A percentile compares a stretch with the other conserved stretches of the same genome.
These are phyloP conservation scores for Teunomyces kruisii DNA, from an alignment of 805 yeast species.

Conservation along the genomic window DNA sequence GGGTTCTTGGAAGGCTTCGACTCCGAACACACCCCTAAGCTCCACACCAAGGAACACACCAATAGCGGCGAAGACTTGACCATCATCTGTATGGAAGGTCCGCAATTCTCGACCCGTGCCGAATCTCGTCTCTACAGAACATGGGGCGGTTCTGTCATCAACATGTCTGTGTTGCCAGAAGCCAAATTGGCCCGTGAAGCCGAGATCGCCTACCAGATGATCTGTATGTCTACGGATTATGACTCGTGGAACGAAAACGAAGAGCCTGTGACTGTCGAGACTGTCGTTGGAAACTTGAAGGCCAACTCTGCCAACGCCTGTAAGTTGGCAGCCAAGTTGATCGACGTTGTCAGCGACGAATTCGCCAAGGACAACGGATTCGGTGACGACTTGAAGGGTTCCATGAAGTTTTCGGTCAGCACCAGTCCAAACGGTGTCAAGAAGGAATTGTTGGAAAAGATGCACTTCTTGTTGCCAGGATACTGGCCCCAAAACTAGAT, in stretches of 20 bases:
- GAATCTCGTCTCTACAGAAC: conserved; percentile 83
- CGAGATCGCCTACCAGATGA: conserved; percentile 94
- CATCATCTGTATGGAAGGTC: conserved; percentile 98
- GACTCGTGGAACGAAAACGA: conserved; percentile 97
- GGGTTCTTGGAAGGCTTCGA: conserved; percentile 58
- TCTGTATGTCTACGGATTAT: conserved; percentile 98
- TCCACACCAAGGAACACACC: conserved; percentile 63
- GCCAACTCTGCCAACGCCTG: conserved; percentile 89
- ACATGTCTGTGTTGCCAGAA: conserved; percentile 98
- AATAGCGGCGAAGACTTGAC: conserved; percentile 71
- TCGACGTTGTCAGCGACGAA: conserved; percentile 64
- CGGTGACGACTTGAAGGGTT: conserved; percentile 70
- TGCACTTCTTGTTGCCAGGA: conserved; percentile 88
- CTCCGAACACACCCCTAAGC: conserved; percentile 34
- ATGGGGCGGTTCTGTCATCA: conserved; percentile 94
- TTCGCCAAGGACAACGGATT: conserved; percentile 52
- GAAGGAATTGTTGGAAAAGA: conserved; percentile 68
- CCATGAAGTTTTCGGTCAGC: conserved; percentile 78
- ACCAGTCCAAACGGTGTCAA: conserved; percentile 75
- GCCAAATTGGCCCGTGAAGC: conserved; percentile 96
- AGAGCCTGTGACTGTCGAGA: conserved; percentile 97
- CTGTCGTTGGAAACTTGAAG: conserved; percentile 85
- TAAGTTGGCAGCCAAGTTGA: conserved; percentile 65
- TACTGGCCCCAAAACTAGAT: conserved; percentile 60
- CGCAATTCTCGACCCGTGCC: conserved; percentile 95